Evolutionary conservation across 495 filamentous ascomycete species (phyloP), one percentile per base, ranked within the genome.

Genomic region (Talaromyces wortmannii): DNA sequence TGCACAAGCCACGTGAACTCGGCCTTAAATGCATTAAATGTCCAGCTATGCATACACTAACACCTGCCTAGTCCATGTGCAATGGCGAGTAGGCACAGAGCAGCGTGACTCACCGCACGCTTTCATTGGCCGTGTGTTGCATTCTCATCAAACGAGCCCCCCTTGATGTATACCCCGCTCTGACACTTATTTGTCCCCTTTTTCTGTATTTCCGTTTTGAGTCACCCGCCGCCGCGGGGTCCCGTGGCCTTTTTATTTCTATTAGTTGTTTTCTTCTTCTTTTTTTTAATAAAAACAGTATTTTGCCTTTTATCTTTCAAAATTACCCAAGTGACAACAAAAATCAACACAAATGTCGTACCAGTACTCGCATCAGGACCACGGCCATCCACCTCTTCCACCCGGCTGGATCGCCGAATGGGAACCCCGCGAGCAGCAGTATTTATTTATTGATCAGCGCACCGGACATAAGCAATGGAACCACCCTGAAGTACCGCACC

Each of bases 281-380:
- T 40, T 13, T 2, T 8, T 40, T n/a, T n/a, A n/a, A n/a, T n/a
- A n/a, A n/a, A 13, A 10, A 8, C 36, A 40, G 36, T 13, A 40
- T 2, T 40, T 40, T 8, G 13, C 36, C 5, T 40, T 8, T 8
- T 13, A 2, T 40, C 36, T 13, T 10, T 40, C 13, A 10, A 40
- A 40, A 40, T 40, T 2, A 10, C 2, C 13, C 36, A 5, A 40
- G 36, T 10, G 36, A 13, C 8, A 5, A 5, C 8, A 40, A 8
- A 13, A 40, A 40, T 8, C 36, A 13, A 40, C 36, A 40, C 2
- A 2, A 40, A 40, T 53, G 52, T 46, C 52, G 42, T 53, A 53
- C 52, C 52, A 53, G 40, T 53, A 53, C 42, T 53, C 52, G 8
- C 52, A 53, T 29, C 52, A 53, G 44, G 52, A 53, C 13, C 52